phyloP scores from a whole-genome alignment of 768 basidiomycete genomes.

The Tricholoma saponaceum region DNA sequence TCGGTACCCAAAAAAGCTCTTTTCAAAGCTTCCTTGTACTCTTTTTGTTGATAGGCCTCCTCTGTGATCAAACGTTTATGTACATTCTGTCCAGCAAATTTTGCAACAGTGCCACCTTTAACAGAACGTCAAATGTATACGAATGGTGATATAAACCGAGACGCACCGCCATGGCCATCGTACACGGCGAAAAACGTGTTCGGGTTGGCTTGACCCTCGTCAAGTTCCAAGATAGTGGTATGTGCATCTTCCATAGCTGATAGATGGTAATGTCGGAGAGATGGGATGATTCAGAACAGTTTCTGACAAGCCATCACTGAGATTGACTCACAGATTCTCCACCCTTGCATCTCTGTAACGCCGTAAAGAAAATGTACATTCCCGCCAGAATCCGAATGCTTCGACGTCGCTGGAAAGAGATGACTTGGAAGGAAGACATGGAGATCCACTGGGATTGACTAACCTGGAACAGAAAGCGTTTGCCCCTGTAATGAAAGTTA shows the following conservation, averaged over 20 bases:
- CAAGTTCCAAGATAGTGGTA: conserved; percentile 66
- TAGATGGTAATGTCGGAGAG: not conserved
- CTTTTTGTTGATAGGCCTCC: conserved; percentile 62
- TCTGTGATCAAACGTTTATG: conserved; percentile 74
- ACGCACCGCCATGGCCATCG: conserved; percentile 94
- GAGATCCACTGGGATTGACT: conserved; percentile 20
- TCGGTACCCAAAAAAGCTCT: conserved; percentile 90
- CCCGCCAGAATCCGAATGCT: conserved; percentile 69
- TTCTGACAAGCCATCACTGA: not conserved
- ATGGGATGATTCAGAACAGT: not conserved
- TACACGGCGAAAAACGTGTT: conserved; percentile 95
- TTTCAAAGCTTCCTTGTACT: conserved; percentile 79
- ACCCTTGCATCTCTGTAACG: conserved; percentile 97
- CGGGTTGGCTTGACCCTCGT: conserved; percentile 39
- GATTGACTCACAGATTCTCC: conserved; percentile 85
- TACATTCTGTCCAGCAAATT: conserved; percentile 80
- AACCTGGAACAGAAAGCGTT: conserved; percentile 80
- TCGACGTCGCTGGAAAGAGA: conserved; percentile 62
- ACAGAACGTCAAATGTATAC: conserved; percentile 9
- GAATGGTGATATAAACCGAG: conserved; percentile 1
- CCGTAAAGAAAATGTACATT: conserved; percentile 71
- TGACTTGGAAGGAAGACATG: conserved; percentile 10
- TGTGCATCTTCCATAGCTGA: conserved; percentile 98
- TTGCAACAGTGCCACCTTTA: conserved; percentile 78
- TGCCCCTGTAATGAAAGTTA: conserved; percentile 57